Evolutionary conservation across 192 early-diverging fungal genomes (phyloP).

Genomic region (Mycoemilia scoparia): DNA sequence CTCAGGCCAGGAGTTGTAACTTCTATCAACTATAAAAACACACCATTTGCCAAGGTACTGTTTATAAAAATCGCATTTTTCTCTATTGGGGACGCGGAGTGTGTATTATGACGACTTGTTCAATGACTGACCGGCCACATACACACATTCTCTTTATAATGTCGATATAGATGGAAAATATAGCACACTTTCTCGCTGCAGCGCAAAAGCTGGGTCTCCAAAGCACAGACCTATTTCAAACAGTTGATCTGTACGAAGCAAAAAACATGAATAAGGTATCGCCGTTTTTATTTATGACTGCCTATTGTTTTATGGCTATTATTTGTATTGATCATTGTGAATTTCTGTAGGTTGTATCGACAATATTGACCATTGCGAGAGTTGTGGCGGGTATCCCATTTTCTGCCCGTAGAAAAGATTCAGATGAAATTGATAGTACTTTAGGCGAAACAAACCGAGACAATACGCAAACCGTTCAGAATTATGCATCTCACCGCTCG

Average conservation of each 20-base stretch:
- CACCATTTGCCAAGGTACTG: conserved; percentile 51
- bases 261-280: no score
- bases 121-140: neutral
- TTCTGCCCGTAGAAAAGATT: conserved; percentile 12
- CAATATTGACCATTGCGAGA: conserved; percentile 50
- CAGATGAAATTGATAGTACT: neutral
- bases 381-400: conserved; percentile 32
- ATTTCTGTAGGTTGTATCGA: conserved; percentile 50
- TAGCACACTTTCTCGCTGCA: conserved; percentile 51
- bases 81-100: neutral
- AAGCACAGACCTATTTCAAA: conserved; percentile 59
- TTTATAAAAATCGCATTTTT: conserved; percentile 1
- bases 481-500: neutral
- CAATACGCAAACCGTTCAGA: neutral
- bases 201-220: conserved; percentile 53
- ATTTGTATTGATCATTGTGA: conserved; percentile 2
- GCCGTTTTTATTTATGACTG: neutral
- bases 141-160: neutral
- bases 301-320: neutral
- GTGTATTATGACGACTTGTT: neutral
- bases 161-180: conserved; percentile 61
- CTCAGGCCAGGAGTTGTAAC: conserved; percentile 53
- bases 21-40: conserved; percentile 45
- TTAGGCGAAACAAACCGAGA: neutral
- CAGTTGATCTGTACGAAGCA: conserved; percentile 61